Percentiles rank a stretch among this genome's conserved stretches.
Conservation (phyloP, 768 basidiomycete species). For the Russula brevipes region DNA sequence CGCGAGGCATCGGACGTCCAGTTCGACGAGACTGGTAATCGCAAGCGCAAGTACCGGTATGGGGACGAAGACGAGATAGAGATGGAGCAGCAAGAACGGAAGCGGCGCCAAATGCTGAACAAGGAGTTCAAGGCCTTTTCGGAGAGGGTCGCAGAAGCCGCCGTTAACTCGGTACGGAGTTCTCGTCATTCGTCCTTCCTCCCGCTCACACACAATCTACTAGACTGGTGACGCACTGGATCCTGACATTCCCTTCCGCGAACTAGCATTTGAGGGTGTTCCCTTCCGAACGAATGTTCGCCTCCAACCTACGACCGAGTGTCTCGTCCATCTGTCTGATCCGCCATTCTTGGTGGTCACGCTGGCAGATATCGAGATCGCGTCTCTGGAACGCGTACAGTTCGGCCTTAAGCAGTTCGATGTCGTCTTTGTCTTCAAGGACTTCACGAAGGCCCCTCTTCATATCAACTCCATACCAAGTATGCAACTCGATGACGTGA, state of each 20-base stretch:
- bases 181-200: neutral
- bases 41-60: slow-evolving; percentile 94
- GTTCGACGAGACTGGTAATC: slow-evolving; percentile 98
- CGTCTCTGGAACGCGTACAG: slow-evolving; percentile 94
- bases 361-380: slow-evolving; percentile 90
- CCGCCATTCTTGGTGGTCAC: slow-evolving; percentile 96
- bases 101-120: slow-evolving; percentile 82
- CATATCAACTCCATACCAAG: slow-evolving; percentile 97
- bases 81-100: slow-evolving; percentile 95
- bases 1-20: slow-evolving; percentile 96
- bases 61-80: slow-evolving; percentile 99
- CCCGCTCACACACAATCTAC: slow-evolving; percentile 9
- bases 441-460: slow-evolving; percentile 86
- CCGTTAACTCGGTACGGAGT: slow-evolving; percentile 60
- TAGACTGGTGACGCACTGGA: slow-evolving; percentile 83
- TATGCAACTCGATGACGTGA: slow-evolving; percentile 89
- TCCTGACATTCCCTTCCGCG: slow-evolving; percentile 94
- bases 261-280: slow-evolving; percentile 94
- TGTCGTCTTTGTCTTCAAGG: slow-evolving; percentile 94
- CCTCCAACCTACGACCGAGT: slow-evolving; percentile 94
- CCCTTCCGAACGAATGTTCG: slow-evolving; percentile 94
- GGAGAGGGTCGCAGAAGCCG: slow-evolving; percentile 85
- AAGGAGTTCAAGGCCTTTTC: slow-evolving; percentile 93
- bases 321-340: slow-evolving; percentile 91
- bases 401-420: slow-evolving; percentile 97